Conservation (phyloP, 441 rosid species). For the Brassica hybrid region DNA sequence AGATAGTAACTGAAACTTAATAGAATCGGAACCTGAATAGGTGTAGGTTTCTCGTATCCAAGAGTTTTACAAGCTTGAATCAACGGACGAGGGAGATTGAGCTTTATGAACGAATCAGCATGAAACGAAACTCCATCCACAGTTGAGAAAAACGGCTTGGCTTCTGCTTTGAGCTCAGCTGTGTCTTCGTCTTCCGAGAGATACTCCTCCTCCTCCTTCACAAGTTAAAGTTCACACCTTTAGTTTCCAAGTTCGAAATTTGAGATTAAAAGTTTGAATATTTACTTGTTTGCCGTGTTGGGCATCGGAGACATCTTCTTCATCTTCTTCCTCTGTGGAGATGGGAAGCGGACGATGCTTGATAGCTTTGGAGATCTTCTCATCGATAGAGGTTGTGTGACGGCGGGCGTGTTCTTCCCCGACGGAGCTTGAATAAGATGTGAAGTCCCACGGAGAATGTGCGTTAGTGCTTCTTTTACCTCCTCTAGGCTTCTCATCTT, state of each 20-base stretch:
- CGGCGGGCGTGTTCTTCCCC: slow-evolving; percentile 96
- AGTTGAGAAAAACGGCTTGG: slow-evolving; percentile 69
- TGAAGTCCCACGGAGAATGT: slow-evolving; percentile 95
- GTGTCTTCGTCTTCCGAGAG: slow-evolving; percentile 61
- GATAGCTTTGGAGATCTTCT: slow-evolving; percentile 74
- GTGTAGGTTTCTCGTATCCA: slow-evolving; percentile 91
- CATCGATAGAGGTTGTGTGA: slow-evolving; percentile 87
- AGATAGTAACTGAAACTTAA: background rate
- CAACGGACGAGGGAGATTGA: slow-evolving; percentile 88
- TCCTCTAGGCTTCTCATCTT: slow-evolving; percentile 37
- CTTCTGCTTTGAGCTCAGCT: slow-evolving; percentile 44
- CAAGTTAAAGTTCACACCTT: slow-evolving; percentile 11
- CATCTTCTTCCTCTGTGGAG: slow-evolving; percentile 27
- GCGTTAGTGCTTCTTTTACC: slow-evolving; percentile 34
- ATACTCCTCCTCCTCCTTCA: slow-evolving; percentile 61
- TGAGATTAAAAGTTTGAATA: background rate
- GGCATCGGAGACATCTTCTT: slow-evolving; percentile 46
- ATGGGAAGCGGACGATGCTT: slow-evolving; percentile 49
- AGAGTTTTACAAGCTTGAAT: slow-evolving; percentile 91
- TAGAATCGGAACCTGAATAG: slow-evolving; percentile 66
- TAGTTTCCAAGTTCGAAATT: background rate
- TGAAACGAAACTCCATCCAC: slow-evolving; percentile 80
- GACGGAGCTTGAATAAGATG: slow-evolving; percentile 80
- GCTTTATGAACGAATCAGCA: slow-evolving; percentile 87
- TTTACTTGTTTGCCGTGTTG: slow-evolving; percentile 71